These are phyloP conservation scores for Nitzschia inconspicua DNA, from an alignment of 108 stramenopile genomes.

Conservation along the genomic window DNA sequence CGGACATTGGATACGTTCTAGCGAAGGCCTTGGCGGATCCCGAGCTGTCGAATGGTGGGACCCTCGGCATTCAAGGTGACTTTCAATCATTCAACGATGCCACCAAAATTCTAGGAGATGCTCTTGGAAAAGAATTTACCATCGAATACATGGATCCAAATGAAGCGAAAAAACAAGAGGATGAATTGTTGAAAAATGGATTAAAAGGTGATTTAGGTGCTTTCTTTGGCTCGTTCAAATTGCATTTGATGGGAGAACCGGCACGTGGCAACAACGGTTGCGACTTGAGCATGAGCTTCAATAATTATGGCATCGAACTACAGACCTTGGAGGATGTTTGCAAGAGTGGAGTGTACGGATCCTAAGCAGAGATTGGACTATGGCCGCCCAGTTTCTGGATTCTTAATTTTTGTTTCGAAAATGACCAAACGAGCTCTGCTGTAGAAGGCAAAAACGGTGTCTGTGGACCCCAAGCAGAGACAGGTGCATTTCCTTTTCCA, in stretches of 20 bases:
- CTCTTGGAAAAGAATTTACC: slow-evolving; percentile 7
- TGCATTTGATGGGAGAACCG: slow-evolving; percentile 26
- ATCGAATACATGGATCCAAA: slow-evolving; percentile 3
- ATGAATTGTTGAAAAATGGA: slow-evolving; percentile 15
- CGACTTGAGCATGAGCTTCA: slow-evolving; percentile 1
- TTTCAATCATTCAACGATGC: slow-evolving; percentile 16
- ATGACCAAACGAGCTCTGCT: too few relatives aligned
- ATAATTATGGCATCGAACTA: slow-evolving; percentile 6
- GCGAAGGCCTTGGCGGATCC: slow-evolving; percentile 26
- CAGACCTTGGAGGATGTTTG: slow-evolving; percentile 16
- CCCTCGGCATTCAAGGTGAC: slow-evolving; percentile 15
- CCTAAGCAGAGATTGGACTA: too few relatives aligned
- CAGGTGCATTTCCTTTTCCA: too few relatives aligned
- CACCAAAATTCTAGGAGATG: neutral
- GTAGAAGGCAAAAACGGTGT: too few relatives aligned
- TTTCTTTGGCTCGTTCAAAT: slow-evolving; percentile 12
- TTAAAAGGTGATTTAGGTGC: slow-evolving; percentile 11
- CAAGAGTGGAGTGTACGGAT: too few relatives aligned
- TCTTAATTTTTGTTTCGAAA: too few relatives aligned
- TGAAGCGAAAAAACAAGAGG: slow-evolving; percentile 10
- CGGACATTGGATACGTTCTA: slow-evolving; percentile 22
- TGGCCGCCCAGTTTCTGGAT: too few relatives aligned
- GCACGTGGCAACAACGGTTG: slow-evolving; percentile 17
- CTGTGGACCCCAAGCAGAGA: too few relatives aligned
- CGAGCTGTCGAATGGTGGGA: slow-evolving; percentile 4